Conservation (phyloP, 2,329 filamentous ascomycete genomes). For the Aspergillus viridinutans region DNA sequence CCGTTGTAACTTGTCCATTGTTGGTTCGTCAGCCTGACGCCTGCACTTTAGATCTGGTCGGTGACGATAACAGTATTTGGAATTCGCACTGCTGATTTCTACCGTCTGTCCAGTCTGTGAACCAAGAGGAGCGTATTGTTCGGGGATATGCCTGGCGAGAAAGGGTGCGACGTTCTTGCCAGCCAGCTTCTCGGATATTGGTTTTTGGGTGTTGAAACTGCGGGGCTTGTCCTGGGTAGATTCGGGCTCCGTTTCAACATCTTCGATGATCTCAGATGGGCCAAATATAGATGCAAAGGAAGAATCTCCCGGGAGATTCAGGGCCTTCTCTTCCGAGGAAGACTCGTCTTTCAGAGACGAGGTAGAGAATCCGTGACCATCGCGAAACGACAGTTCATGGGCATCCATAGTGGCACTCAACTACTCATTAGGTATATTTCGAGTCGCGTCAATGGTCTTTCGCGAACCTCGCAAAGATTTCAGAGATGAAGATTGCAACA, state of each 20-base stretch:
- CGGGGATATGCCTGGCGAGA: constrained; percentile 83
- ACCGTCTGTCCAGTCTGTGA: constrained; percentile 19
- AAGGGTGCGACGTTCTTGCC: constrained; percentile 81
- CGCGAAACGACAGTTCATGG: neutral
- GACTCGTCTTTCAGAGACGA: neutral
- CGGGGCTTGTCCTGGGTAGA: constrained; percentile 19
- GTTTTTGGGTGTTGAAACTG: constrained; percentile 34
- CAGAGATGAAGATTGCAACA: neutral
- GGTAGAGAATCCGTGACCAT: neutral
- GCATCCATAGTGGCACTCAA: constrained; percentile 2
- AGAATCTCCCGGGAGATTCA: neutral
- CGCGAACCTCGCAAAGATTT: neutral
- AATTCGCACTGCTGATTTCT: constrained; percentile 57
- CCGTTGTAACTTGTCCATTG: constrained; percentile 91
- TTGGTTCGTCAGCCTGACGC: constrained; percentile 86
- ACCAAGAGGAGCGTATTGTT: constrained; percentile 77
- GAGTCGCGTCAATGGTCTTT: neutral
- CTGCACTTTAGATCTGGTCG: constrained; percentile 90
- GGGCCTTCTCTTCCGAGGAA: neutral
- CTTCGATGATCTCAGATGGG: constrained; percentile 10
- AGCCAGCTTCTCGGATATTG: constrained; percentile 57
- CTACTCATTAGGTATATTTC: neutral
- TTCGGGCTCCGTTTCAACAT: constrained; percentile 19
- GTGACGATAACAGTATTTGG: constrained; percentile 94
- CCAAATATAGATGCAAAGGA: constrained; percentile 21